phyloP scores from a whole-genome alignment of 805 yeast species.

The Saccharomycopsis javanensis region DNA sequence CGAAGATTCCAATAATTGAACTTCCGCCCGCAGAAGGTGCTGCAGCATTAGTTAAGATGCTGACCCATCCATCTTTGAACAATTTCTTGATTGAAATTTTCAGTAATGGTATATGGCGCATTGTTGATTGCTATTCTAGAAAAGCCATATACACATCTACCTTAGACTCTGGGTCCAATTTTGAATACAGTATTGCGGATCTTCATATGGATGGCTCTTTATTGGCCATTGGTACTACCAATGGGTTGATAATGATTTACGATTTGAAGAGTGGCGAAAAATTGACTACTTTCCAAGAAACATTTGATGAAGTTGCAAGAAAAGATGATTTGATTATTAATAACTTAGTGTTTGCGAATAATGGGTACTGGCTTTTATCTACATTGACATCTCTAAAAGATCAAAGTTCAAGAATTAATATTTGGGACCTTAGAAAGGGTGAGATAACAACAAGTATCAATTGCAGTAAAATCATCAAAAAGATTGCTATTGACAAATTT shows the following conservation, averaged over 20 bases:
- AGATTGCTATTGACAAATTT: conserved; percentile 14
- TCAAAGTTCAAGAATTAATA: conserved; percentile 24
- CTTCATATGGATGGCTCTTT: conserved; percentile 43
- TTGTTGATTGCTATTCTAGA: conserved; percentile 12
- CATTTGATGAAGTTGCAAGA: not conserved
- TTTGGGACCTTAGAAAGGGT: conserved; percentile 43
- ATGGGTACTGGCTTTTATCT: conserved; percentile 54
- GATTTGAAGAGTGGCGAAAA: conserved; percentile 31
- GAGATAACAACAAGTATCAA: conserved; percentile 10
- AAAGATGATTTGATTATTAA: conserved; percentile 22
- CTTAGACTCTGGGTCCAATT: conserved; percentile 16
- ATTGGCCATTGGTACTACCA: conserved; percentile 31
- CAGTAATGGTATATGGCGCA: conserved; percentile 15
- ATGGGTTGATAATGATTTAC: conserved; percentile 30
- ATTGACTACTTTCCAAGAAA: conserved; percentile 28
- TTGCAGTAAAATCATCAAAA: conserved; percentile 6
- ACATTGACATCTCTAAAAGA: conserved; percentile 20
- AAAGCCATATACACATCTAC: conserved; percentile 10
- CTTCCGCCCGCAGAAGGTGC: conserved; percentile 8
- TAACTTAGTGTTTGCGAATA: conserved; percentile 43
- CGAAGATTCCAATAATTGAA: conserved; percentile 1
- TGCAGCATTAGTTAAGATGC: conserved; percentile 13
- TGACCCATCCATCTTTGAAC: conserved; percentile 17
- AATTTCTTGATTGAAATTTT: conserved; percentile 19
- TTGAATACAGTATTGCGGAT: conserved; percentile 18